phyloP scores from a whole-genome alignment of 768 basidiomycete genomes.

The Pulveroboletus ravenelii region DNA sequence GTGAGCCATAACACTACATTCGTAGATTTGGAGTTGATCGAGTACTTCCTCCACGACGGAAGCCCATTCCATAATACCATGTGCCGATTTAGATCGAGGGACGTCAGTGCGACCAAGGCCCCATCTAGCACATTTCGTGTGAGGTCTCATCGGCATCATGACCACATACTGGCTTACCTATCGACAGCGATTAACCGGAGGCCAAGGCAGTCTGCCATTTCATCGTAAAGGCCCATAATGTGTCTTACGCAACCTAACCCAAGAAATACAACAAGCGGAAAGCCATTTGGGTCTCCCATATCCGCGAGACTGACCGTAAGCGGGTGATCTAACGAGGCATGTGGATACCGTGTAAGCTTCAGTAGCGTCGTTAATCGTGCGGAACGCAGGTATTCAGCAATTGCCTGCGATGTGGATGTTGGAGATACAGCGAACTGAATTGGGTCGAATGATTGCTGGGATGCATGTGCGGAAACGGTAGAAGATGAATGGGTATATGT shows the following conservation, averaged over 20 bases:
- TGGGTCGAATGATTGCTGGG: conserved; percentile 26
- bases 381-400: conserved; percentile 86
- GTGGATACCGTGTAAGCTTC: conserved; percentile 72
- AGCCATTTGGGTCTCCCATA: conserved; percentile 78
- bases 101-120: conserved; percentile 86
- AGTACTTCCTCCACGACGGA: conserved; percentile 86
- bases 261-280: conserved; percentile 87
- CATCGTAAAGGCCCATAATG: conserved; percentile 92
- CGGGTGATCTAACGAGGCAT: conserved; percentile 69
- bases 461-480: conserved; percentile 16
- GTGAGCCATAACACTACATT: conserved; percentile 91
- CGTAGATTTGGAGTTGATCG: conserved; percentile 68
- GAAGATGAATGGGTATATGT: conserved; percentile 52
- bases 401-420: conserved; percentile 59
- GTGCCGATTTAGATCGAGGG: conserved; percentile 54
- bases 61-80: conserved; percentile 89
- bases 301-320: conserved; percentile 91
- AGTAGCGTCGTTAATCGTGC: conserved; percentile 78
- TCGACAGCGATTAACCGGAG: conserved; percentile 92
- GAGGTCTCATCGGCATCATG: conserved; percentile 6
- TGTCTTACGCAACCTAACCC: conserved; percentile 94
- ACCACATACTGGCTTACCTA: conserved; percentile 45
- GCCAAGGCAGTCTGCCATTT: conserved; percentile 85
- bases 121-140: conserved; percentile 53
- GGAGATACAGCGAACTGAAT: conserved; percentile 40